Base-by-base conservation (phyloP, 23 red algal genomes). In the Agarophyton chilense region DNA sequence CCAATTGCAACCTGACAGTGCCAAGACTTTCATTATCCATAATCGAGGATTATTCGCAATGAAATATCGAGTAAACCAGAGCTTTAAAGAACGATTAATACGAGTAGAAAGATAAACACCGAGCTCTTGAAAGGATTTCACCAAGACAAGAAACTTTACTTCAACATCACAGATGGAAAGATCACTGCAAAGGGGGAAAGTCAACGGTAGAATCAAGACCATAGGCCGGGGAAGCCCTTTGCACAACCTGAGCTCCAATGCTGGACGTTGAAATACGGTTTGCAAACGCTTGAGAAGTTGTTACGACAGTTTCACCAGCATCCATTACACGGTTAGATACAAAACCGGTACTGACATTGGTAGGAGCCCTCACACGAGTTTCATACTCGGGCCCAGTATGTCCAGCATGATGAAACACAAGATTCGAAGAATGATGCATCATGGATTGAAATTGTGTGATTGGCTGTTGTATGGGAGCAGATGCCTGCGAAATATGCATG, bases 191-290 rank as follows among this genome's bases (percentile, higher is more conserved):
- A 34, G 84, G 84, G 33, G 84, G 84, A 77, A 88, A 88, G 70
- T 88, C 84, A 11, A 88, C 84, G 36, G 84, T 88, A 19, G 84
- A 88, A 56, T 88, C 84, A 40, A 88, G 68, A 33, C 84, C 84
- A 34, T 88, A 88, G 17, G 84, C 68, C 51, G 84, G 84, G 12
- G 84, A 58, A 53, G 60, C 47, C 51, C 41, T 24, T 24, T 75
- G 68, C 33, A 77, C 68, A 19, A 52, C 74, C 34, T 40, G 34
- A 10, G 65, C 36, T 40, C 65, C 65, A 43, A 72, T 72, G n/a
- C 35, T 72, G 10, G 34, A 44, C 1, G 74, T 25, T 11, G 49
- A 57, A 8, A 79, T 79, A 16, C 19, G 74, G 25, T 55, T 39
- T 22, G 49, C 74, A 79, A 79, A 55, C 29, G 26, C 42, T 55